Evolutionary conservation across 2,329 filamentous ascomycete species (phyloP).

Genomic region (Dryadomyces quercivorus): DNA sequence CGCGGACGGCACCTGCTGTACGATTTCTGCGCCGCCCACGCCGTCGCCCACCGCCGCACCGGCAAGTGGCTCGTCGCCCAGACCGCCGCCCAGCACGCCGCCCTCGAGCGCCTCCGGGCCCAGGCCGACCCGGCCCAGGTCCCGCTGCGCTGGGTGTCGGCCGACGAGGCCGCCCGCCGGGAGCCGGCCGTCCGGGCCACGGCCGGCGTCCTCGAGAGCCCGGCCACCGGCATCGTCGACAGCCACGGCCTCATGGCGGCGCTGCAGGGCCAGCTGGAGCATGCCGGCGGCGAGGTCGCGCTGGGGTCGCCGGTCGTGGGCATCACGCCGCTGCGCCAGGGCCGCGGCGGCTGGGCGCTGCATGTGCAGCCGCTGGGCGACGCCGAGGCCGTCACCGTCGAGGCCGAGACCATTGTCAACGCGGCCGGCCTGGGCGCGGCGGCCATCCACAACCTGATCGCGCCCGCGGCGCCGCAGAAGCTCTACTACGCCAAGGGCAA

Average conservation of each 20-base stretch:
- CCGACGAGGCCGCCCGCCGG: slow-evolving; percentile 44
- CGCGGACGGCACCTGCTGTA: slow-evolving; percentile 68
- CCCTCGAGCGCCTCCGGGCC: slow-evolving; percentile 38
- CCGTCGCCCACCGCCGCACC: slow-evolving; percentile 59
- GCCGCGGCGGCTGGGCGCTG: slow-evolving; percentile 57
- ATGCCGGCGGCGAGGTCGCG: slow-evolving; percentile 62
- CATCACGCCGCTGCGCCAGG: slow-evolving; percentile 40
- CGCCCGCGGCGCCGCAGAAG: slow-evolving; percentile 19
- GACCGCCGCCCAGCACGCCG: slow-evolving; percentile 54
- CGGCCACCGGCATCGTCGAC: slow-evolving; percentile 83
- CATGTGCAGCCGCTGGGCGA: slow-evolving; percentile 22
- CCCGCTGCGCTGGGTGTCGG: slow-evolving; percentile 55
- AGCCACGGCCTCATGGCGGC: slow-evolving; percentile 74
- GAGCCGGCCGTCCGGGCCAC: slow-evolving; percentile 68
- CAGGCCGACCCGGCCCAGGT: slow-evolving; percentile 20
- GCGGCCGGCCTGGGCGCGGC: slow-evolving; percentile 72
- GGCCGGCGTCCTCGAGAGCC: slow-evolving; percentile 67
- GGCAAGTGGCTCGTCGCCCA: slow-evolving; percentile 97
- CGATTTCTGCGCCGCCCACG: slow-evolving; percentile 53
- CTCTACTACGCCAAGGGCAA: slow-evolving; percentile 87
- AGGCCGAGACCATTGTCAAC: slow-evolving; percentile 72
- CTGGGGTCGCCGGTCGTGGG: slow-evolving; percentile 52
- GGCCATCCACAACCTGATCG: slow-evolving; percentile 67
- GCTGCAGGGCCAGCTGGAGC: slow-evolving; percentile 65
- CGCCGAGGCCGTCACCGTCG: slow-evolving; percentile 24